Conservation (phyloP, 2,329 filamentous ascomycete species). For the Furcasterigmium sp. region DNA sequence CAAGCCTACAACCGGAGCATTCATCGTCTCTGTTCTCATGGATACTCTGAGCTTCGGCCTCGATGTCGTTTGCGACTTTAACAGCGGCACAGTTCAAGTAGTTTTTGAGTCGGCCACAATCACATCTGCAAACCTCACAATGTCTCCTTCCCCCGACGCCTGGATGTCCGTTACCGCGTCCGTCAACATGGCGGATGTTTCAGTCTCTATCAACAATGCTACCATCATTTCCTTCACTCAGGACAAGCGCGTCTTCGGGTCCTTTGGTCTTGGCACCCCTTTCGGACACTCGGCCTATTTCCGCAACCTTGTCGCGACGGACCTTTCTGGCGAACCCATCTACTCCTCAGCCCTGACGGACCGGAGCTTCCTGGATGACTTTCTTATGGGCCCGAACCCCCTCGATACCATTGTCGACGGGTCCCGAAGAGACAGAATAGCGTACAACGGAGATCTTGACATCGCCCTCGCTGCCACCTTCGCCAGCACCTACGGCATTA, state of each 20-base stretch:
- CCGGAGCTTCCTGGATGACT: conserved; percentile 21
- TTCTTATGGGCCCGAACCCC: conserved; percentile 27
- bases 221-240: conserved; percentile 19
- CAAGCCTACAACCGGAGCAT: conserved; percentile 19
- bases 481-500: conserved; percentile 19
- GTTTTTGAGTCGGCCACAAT: conserved; percentile 2
- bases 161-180: conserved; percentile 11
- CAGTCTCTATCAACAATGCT: conserved; percentile 11
- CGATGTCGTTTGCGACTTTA: conserved; percentile 19
- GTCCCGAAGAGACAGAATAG: conserved; percentile 25
- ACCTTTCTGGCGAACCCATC: conserved; percentile 8
- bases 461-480: conserved; percentile 18
- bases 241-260: conserved; percentile 19
- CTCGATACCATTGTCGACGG: conserved; percentile 25
- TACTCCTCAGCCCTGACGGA: conserved; percentile 21
- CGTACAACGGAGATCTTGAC: conserved; percentile 25
- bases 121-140: conserved; percentile 1
- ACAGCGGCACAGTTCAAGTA: conserved; percentile 9
- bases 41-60: conserved; percentile 23
- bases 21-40: conserved; percentile 22
- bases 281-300: conserved; percentile 21
- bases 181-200: conserved; percentile 14
- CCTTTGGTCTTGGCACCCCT: conserved; percentile 24
- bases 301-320: conserved; percentile 12
- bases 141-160: not conserved